phyloP scores from a whole-genome alignment of 805 yeast species.

The Metschnikowia aberdeeniae region DNA sequence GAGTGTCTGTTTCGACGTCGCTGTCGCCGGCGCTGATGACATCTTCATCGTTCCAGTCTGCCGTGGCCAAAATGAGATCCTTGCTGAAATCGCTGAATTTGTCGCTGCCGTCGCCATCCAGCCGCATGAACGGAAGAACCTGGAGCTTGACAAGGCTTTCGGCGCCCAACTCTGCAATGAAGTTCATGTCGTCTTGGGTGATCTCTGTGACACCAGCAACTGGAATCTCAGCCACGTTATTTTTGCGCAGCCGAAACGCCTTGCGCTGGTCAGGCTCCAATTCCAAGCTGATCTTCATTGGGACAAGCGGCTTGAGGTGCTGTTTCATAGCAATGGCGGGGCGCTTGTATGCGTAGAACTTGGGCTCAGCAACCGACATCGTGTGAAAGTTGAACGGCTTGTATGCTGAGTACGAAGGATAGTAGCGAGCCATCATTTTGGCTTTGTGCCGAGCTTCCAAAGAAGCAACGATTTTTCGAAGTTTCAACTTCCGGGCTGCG shows the following conservation, averaged over 20 bases:
- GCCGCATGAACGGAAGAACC: slow-evolving; percentile 29
- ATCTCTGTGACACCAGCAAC: slow-evolving; percentile 18
- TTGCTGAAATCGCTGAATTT: slow-evolving; percentile 43
- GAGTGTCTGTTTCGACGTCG: slow-evolving; percentile 6
- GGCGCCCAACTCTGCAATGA: slow-evolving; percentile 25
- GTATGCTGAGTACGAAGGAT: slow-evolving; percentile 58
- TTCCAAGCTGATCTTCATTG: slow-evolving; percentile 58
- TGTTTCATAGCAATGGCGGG: slow-evolving; percentile 40
- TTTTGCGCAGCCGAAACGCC: slow-evolving; percentile 38
- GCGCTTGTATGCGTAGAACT: slow-evolving; percentile 47
- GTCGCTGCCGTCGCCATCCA: slow-evolving; percentile 33
- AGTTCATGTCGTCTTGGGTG: slow-evolving; percentile 29
- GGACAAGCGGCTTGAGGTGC: slow-evolving; percentile 46
- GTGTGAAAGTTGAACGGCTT: slow-evolving; percentile 60
- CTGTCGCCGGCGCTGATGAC: slow-evolving; percentile 49
- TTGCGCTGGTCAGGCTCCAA: slow-evolving; percentile 58
- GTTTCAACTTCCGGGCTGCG: slow-evolving; percentile 25
- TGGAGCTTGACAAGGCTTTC: slow-evolving; percentile 17
- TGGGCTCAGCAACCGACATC: slow-evolving; percentile 60
- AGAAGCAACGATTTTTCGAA: slow-evolving; percentile 24
- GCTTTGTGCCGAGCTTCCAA: slow-evolving; percentile 27
- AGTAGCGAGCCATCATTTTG: slow-evolving; percentile 43
- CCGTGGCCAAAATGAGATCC: slow-evolving; percentile 61
- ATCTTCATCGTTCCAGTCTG: slow-evolving; percentile 72
- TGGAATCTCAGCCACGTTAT: slow-evolving; percentile 5